These are phyloP conservation scores for Dryadomyces sulphureus DNA, from an alignment of 2,329 filamentous ascomycete species.

Conservation along the genomic window DNA sequence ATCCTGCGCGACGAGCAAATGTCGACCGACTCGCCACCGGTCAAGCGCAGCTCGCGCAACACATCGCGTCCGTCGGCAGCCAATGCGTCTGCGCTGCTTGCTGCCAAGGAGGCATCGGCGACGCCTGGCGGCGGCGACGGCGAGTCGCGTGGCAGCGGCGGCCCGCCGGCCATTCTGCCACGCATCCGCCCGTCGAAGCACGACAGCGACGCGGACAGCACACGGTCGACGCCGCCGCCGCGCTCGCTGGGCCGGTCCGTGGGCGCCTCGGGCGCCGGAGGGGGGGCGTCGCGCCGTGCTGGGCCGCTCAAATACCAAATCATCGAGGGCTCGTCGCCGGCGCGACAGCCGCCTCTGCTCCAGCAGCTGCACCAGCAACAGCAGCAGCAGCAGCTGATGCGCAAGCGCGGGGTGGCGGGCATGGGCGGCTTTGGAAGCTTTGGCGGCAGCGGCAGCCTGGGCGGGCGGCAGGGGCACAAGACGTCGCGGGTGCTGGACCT, in stretches of 20 bases:
- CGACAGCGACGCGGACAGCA: constrained; percentile 38
- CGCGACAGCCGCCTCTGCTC: constrained; percentile 21
- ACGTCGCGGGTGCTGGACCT: not conserved
- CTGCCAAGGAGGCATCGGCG: constrained; percentile 12
- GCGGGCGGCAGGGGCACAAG: not conserved
- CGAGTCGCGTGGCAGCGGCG: constrained; percentile 24
- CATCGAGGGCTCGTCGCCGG: constrained; percentile 46
- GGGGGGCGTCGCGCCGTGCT: constrained; percentile 28
- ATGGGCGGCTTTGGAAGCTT: constrained; percentile 12
- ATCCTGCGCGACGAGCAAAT: constrained; percentile 65
- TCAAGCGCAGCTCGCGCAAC: constrained; percentile 35
- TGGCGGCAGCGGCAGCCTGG: not conserved
- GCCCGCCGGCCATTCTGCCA: constrained; percentile 37
- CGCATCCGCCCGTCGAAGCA: constrained; percentile 49
- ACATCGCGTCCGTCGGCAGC: constrained; percentile 11
- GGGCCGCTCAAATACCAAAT: constrained; percentile 44
- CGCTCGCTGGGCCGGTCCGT: constrained; percentile 21
- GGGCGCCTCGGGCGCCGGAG: constrained; percentile 28
- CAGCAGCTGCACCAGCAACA: constrained; percentile 16
- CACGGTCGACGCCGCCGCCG: constrained; percentile 36
- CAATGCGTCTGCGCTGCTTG: constrained; percentile 10
- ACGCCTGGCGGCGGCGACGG: constrained; percentile 29
- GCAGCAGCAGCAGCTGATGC: constrained; percentile 13
- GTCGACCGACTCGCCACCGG: constrained; percentile 41
- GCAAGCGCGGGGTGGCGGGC: not conserved